Conservation (phyloP, 805 yeast genomes). For the Metschnikowia dekortorum region DNA sequence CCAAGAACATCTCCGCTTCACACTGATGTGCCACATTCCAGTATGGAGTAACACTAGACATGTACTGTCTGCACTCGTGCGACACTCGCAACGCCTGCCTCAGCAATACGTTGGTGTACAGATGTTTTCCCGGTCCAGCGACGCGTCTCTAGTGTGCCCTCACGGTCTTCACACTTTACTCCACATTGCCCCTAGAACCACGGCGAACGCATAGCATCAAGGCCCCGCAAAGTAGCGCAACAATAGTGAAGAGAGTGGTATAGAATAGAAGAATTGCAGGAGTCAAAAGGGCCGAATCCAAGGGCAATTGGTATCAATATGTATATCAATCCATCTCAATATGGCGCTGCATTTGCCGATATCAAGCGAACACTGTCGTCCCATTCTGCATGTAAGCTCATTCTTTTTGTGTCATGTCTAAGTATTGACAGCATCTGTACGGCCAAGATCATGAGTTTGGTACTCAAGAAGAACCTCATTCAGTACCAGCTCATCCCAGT, state of each 20-base stretch:
- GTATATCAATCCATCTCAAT: constrained; percentile 72
- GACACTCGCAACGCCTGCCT: no score
- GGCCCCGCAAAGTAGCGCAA: neutral
- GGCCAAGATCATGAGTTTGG: constrained; percentile 64
- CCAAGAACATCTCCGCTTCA: no score
- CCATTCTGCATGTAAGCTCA: constrained; percentile 88
- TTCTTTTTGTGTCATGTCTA: constrained; percentile 83
- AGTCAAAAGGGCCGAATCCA: no score
- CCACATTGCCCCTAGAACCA: neutral
- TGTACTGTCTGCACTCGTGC: no score
- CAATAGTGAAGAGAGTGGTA: no score
- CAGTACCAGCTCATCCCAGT: constrained; percentile 90
- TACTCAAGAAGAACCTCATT: constrained; percentile 75
- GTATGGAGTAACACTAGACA: no score
- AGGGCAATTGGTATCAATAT: constrained; percentile 31
- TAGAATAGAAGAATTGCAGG: no score
- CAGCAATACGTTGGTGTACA: no score
- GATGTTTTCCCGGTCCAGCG: neutral
- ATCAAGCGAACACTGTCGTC: constrained; percentile 71
- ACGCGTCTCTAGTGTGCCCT: constrained; percentile 7
- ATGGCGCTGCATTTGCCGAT: constrained; percentile 60
- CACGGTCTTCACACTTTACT: neutral
- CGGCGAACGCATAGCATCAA: no score
- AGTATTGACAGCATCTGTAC: constrained; percentile 92
- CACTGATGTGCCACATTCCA: no score